phyloP scores from a whole-genome alignment of 176 grass and related monocot genomes.

The Oryza coarctata region DNA sequence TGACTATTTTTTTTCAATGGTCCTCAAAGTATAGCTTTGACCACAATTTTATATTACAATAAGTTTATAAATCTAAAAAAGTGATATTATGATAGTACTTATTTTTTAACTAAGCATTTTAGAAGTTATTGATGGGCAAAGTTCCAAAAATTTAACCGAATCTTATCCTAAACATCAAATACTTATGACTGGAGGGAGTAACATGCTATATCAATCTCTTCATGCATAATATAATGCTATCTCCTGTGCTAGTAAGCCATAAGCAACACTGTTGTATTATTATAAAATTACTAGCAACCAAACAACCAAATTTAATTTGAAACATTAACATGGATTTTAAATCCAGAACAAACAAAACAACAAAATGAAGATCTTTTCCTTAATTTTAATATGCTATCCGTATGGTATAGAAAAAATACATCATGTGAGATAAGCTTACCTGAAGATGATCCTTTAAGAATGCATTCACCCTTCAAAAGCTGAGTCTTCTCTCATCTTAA shows the following conservation, averaged over 20 bases:
- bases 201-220: background rate
- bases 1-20: background rate
- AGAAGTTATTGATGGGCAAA: background rate
- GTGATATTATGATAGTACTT: background rate
- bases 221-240: background rate
- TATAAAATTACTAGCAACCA: background rate
- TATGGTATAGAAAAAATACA: conserved; percentile 7
- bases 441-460: conserved; percentile 46
- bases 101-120: background rate
- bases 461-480: conserved; percentile 38
- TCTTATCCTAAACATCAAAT: background rate
- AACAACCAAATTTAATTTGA: conserved; percentile 1
- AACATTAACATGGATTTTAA: background rate
- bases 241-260: background rate
- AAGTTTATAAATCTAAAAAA: background rate
- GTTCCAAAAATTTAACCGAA: background rate
- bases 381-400: conserved; percentile 11
- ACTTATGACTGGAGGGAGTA: too few species aligned
- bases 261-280: background rate
- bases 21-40: background rate
- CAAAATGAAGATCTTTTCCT: background rate
- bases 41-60: background rate
- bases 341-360: conserved; percentile 1
- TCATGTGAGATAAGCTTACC: conserved; percentile 44
- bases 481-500: conserved; percentile 49